These are phyloP conservation scores for Takashimella koratensis DNA, from an alignment of 1,284 basidiomycete genomes.

Conservation along the genomic window DNA sequence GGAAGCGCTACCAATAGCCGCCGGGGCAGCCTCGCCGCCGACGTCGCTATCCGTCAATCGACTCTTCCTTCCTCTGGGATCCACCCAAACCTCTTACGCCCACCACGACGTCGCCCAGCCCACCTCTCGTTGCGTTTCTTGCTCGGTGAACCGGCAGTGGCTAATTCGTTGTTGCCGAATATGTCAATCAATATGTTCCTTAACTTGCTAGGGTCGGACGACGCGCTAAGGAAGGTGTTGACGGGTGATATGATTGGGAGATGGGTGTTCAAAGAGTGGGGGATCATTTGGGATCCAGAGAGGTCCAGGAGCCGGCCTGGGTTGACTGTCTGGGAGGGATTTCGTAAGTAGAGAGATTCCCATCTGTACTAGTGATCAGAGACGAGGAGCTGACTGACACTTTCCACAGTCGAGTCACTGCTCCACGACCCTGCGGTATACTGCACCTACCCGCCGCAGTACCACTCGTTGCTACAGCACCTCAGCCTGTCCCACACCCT, in stretches of 20 bases:
- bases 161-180: constrained; percentile 32
- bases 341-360: constrained; percentile 34
- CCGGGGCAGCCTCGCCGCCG: neutral
- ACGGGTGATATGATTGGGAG: constrained; percentile 45
- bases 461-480: constrained; percentile 43
- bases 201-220: constrained; percentile 37
- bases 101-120: neutral
- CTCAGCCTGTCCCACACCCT: constrained; percentile 47
- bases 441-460: constrained; percentile 44
- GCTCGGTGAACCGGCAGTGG: constrained; percentile 34
- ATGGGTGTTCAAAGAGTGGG: constrained; percentile 48
- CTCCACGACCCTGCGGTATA: constrained; percentile 46
- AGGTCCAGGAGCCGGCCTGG: constrained; percentile 44
- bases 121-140: constrained; percentile 25
- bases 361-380: neutral
- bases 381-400: neutral
- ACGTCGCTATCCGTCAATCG: neutral
- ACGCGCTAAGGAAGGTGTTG: constrained; percentile 32
- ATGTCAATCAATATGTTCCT: constrained; percentile 46
- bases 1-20: neutral
- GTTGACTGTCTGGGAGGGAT: constrained; percentile 49
- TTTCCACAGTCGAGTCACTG: constrained; percentile 43
- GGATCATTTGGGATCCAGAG: constrained; percentile 29
- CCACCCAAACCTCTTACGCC: neutral
- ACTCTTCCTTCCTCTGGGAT: constrained; percentile 1